Base-by-base conservation (phyloP, 2,329 filamentous ascomycete species). In the Xylaria sp. region DNA sequence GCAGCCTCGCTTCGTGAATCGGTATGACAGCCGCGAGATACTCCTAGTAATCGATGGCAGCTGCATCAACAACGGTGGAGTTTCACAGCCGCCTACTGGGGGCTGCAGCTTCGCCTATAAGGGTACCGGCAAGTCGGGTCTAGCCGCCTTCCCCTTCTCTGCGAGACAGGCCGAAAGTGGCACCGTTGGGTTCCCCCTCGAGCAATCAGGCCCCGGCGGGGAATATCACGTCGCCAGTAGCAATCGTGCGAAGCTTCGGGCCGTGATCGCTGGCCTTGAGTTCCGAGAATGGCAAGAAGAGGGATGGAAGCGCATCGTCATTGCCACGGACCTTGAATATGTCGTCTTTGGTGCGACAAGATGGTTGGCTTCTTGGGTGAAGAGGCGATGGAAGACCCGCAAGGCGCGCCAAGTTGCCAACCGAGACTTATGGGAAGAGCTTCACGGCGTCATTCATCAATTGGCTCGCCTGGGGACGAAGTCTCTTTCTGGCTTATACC, bases 271-370 rank as follows among this genome's bases (percentile, higher is more conserved):
- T 8, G 85, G 81, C n/a, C 78, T 85, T 9, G 75, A 80, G 58
- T 83, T 81, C 70, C 78, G 81, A 2, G 66, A 73, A 51, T 85
- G 83, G 84, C 58, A 71, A 7, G 75, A 72, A 18, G 83, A 85
- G 69, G 81, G 80, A 10, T 82, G 80, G 73, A 69, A 74, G 9
- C 76, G 76, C 2, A 66, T 87, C n/a, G 81, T 86, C 13, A 78
- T 87, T 59, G 81, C 83, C 18, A 86, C 83, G 0, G 83, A 87
- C 65, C 83, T 82, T 1, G 79, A 81, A 58, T 86, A 86, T 63
- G 80, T 86, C 8, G 81, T 81, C 15, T 69, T 79, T 8, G 83
- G 84, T 12, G 76, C 81, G 2, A 84, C 81, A 3, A 62, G 71
- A 25, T 84, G 80, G 80, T 68, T 83, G 18, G 76, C 74, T 46